These are phyloP conservation scores for Oxyria digyna DNA, from an alignment of 148 eudicot genomes.

Conservation along the genomic window DNA sequence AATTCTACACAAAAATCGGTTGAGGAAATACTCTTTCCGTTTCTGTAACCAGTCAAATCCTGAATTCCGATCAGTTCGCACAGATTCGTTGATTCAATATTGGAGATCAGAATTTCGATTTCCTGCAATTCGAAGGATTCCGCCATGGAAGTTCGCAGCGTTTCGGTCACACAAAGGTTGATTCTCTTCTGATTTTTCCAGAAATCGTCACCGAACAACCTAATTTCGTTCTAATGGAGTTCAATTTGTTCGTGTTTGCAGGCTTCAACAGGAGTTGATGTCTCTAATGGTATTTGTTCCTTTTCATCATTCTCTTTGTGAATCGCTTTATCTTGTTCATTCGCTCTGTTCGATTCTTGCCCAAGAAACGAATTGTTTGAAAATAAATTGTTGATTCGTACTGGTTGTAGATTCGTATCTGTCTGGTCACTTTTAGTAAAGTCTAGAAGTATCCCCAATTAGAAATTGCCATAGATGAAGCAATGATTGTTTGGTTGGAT, in stretches of 20 bases:
- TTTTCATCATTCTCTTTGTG: background rate
- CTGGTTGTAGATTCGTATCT: background rate
- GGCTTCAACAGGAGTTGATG: slow-evolving; percentile 16
- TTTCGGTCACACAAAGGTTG: slow-evolving; percentile 14
- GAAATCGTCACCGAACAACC: too few species aligned
- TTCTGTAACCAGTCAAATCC: background rate
- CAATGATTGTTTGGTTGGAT: background rate
- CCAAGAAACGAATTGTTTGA: background rate
- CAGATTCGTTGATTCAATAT: background rate
- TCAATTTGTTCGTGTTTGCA: background rate
- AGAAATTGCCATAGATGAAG: background rate
- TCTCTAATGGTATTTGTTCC: slow-evolving; percentile 9
- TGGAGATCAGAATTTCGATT: background rate
- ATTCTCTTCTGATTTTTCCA: background rate
- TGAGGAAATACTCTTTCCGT: background rate
- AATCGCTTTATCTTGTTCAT: background rate
- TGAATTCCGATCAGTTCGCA: background rate
- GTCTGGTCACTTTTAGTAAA: background rate
- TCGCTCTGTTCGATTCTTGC: background rate
- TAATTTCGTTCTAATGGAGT: background rate
- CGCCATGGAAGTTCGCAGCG: slow-evolving; percentile 9
- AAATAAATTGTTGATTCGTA: background rate
- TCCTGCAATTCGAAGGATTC: slow-evolving; percentile 4
- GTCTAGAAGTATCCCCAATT: background rate
- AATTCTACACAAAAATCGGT: background rate